Base-by-base conservation (phyloP, 2,329 filamentous ascomycete species). In the Apiospora sp. region DNA sequence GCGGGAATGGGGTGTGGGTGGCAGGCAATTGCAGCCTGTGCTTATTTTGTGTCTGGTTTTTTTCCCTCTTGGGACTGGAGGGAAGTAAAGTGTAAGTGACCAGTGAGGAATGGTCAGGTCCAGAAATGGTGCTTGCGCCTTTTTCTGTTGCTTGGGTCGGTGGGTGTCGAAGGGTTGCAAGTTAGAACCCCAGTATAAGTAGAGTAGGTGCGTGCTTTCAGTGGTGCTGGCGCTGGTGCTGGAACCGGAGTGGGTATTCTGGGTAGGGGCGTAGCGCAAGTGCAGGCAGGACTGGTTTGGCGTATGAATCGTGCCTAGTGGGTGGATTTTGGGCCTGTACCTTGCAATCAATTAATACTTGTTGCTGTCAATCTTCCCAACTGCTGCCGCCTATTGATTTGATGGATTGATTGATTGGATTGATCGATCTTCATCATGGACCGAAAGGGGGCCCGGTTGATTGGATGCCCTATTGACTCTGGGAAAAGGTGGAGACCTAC, bases 11-110 rank as follows among this genome's bases (percentile, higher is more conserved):
- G 54, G 46, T 24, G 43, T 58, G 70, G 67, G 51, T 48, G 69
- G 51, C 70, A 48, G 49, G 70, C 41, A 64, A 64, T 64, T 69
- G 41, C 43, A 51, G 68, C 68, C 49, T 49, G 68, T 48, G 68
- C 68, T 68, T 68, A 51, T 69, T 51, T 69, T 69, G 27, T 69
- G 58, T 64, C 34, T 64, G 46, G 46, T 3, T n/a, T 41, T 64
- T 41, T 64, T 64, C 34, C 58, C 22, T 30, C 58, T 64, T 64
- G 34, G 58, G 58, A 64, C 30, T 64, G 58, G 58, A 41, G 34
- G 54, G 64, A 68, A 30, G n/a, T 4, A 30, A 27, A 34, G 67
- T 4, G 30, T 34, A 48, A 48, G 7, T 68, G 67, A 48, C 67
- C 67, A 48, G 67, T 27, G 67, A 68, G 41, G 41, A 68, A 68